Conservation (phyloP, 768 basidiomycete genomes). For the Imleria badia region DNA sequence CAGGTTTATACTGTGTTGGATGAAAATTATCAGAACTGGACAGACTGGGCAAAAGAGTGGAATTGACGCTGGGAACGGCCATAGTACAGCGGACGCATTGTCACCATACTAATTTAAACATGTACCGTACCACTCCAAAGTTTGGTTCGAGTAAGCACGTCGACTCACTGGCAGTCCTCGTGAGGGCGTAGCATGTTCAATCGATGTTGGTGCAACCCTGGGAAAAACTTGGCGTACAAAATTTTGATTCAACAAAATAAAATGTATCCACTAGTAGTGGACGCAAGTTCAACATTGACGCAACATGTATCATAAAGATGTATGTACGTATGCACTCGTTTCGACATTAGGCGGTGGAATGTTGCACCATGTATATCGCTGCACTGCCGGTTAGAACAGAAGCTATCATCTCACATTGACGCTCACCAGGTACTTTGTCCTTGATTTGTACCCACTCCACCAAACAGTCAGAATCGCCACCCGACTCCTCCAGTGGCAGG, state of each 20-base stretch:
- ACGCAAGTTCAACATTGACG: no score
- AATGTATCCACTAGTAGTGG: no score
- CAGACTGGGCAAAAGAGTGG: conserved; percentile 10
- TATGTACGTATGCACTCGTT: no score
- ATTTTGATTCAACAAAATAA: no score
- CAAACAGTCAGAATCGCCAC: conserved; percentile 3
- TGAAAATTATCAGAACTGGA: conserved; percentile 5
- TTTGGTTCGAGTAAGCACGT: no score
- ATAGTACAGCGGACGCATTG: no score
- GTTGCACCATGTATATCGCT: conserved; percentile 15
- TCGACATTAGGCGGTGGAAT: conserved; percentile 9
- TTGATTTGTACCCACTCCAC: conserved; percentile 18
- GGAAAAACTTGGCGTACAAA: no score
- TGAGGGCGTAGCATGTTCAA: no score
- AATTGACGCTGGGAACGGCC: not conserved
- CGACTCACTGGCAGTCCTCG: no score
- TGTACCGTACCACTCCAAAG: not conserved
- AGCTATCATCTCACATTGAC: not conserved
- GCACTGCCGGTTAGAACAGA: not conserved
- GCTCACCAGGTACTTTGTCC: conserved; percentile 9
- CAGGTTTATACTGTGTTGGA: conserved; percentile 4
- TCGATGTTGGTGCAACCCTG: no score
- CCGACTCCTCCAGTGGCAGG: conserved; percentile 3
- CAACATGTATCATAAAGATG: no score
- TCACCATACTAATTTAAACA: not conserved